These are phyloP conservation scores for Collybiopsis confluens DNA, from an alignment of 768 basidiomycete genomes.

Conservation along the genomic window DNA sequence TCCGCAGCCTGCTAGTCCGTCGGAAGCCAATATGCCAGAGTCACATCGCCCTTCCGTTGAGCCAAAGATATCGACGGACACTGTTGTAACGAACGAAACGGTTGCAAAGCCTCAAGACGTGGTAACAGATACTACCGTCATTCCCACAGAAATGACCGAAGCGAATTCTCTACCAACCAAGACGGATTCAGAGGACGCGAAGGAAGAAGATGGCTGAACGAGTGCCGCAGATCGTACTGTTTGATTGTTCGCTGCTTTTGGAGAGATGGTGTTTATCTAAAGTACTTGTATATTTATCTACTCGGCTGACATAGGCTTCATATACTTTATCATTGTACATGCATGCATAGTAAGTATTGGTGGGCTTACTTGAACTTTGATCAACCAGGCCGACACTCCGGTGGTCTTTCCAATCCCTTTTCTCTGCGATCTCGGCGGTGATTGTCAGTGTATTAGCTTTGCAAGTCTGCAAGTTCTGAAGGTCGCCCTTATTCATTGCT, in stretches of 20 bases:
- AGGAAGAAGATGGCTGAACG: background rate
- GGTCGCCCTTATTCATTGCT: too few relatives aligned
- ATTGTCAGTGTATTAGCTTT: too few relatives aligned
- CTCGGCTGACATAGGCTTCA: background rate
- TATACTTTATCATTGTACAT: background rate
- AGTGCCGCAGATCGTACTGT: background rate
- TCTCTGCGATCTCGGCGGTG: too few relatives aligned
- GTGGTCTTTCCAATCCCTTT: too few relatives aligned
- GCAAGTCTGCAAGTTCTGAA: too few relatives aligned
- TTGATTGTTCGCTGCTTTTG: background rate
- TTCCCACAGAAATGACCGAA: too few relatives aligned
- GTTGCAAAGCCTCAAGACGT: too few relatives aligned
- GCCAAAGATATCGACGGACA: background rate
- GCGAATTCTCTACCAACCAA: background rate
- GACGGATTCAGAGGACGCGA: background rate
- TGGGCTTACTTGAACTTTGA: too few relatives aligned
- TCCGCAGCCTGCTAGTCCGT: background rate
- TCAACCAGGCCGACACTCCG: too few relatives aligned
- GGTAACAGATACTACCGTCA: too few relatives aligned
- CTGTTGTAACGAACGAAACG: background rate
- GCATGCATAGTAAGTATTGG: too few relatives aligned
- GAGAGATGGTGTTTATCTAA: background rate
- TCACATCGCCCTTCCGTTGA: background rate
- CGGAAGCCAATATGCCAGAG: too few relatives aligned
- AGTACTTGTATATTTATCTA: background rate